Evolutionary conservation across 768 basidiomycete genomes (phyloP), one percentile per base, ranked within the genome.

Genomic region (Nidularia sp.): DNA sequence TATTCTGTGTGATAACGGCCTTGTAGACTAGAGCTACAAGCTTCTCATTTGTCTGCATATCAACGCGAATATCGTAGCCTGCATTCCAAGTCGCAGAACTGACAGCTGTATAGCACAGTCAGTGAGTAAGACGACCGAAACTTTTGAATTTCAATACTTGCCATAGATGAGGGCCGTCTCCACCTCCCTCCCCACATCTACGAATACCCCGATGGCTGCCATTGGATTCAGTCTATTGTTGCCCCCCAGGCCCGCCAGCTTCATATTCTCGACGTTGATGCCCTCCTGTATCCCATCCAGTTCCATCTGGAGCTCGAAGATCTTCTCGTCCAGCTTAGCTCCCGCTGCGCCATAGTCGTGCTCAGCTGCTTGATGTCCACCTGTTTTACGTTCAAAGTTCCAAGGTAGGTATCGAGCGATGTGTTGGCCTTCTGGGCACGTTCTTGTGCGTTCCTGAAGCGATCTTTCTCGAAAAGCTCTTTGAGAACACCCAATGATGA

Each of bases 11-110:
- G 47, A 77, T 71, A 2, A 61, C 60, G 0, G 68, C 75, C 54
- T 75, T 76, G 59, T 77, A 77, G 4, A 67, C 64, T 22, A 77
- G 49, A 2, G 56, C 64, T 0, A 78, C 60, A 1, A 71, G 70
- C 12, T 63, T 65, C 18, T 73, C 70, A 49, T 72, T 67, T 2
- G 63, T 56, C n/a, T 73, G 60, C 68, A 74, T 70, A 52, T 75
- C 63, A 2, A 74, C 74, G 4, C 73, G 68, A 8, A 77, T 68
- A 50, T 77, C 76, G 45, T 76, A 77, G 3, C 58, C 58, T 0
- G 73, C 70, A 25, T 51, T 60, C 74, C 77, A 77, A 6, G 57
- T 67, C 1, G 73, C 74, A 10, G 54, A 59, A 4, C 50, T 47
- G 0, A 76, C 73, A 25, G 68, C 76, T 78, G 43, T 2, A 12